These are phyloP conservation scores for Plantago ovata DNA, from an alignment of 257 asterid genomes.

Conservation along the genomic window DNA sequence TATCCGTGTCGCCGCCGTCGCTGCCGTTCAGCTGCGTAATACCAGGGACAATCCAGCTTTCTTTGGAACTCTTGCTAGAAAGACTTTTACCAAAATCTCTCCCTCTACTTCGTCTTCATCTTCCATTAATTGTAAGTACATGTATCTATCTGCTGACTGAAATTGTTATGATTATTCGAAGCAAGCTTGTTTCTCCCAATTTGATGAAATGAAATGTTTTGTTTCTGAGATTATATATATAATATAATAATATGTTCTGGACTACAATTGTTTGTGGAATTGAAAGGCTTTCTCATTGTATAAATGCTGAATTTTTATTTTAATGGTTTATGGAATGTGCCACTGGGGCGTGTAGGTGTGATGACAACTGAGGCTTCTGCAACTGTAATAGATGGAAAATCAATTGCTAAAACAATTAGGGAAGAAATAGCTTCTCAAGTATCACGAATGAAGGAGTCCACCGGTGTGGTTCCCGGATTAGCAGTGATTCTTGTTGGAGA, in stretches of 20 bases:
- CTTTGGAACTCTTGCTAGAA: constrained; percentile 20
- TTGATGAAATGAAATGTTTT: too few relatives aligned
- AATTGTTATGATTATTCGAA: too few relatives aligned
- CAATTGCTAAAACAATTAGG: constrained; percentile 59
- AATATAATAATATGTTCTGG: too few relatives aligned
- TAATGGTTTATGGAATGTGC: background rate
- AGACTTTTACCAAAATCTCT: constrained; percentile 13
- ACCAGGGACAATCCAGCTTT: constrained; percentile 23
- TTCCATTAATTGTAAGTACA: constrained; percentile 6
- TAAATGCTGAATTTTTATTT: background rate
- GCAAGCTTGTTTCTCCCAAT: too few relatives aligned
- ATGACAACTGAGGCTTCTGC: constrained; percentile 46
- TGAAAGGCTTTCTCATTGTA: background rate
- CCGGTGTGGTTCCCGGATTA: constrained; percentile 77
- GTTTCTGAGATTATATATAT: too few relatives aligned
- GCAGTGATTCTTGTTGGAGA: constrained; percentile 94
- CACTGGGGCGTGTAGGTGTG: constrained; percentile 43
- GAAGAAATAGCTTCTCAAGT: constrained; percentile 77
- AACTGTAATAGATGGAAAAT: constrained; percentile 76
- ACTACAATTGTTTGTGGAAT: too few relatives aligned
- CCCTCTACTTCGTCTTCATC: constrained; percentile 29
- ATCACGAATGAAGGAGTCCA: constrained; percentile 73
- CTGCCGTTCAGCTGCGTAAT: constrained; percentile 17
- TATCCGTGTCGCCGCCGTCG: constrained; percentile 12
- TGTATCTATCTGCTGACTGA: too few relatives aligned